Conservation (phyloP, 1,284 basidiomycete genomes). For the Malassezia dermatis region DNA sequence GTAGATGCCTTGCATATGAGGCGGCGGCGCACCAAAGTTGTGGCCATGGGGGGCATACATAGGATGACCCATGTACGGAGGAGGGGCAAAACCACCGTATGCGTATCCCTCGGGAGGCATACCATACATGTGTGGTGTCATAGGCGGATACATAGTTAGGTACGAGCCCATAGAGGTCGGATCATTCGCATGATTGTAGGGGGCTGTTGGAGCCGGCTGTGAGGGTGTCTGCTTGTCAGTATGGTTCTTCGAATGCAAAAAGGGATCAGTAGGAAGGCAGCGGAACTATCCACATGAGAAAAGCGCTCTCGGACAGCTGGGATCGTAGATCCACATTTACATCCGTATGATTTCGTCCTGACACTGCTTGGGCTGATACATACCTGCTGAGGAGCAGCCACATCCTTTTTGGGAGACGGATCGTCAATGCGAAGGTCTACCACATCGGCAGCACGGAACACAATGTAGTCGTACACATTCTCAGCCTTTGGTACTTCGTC, state of each 20-base stretch:
- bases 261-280: constrained; percentile 62
- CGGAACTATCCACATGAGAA: constrained; percentile 60
- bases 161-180: background rate
- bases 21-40: constrained; percentile 19
- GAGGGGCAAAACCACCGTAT: background rate
- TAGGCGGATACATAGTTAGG: constrained; percentile 1
- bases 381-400: background rate
- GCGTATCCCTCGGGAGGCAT: constrained; percentile 3
- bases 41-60: background rate
- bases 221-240: constrained; percentile 3
- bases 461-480: constrained; percentile 53
- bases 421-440: constrained; percentile 49
- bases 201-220: background rate
- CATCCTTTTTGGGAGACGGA: constrained; percentile 30
- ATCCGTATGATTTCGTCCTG: constrained; percentile 56
- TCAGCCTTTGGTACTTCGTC: constrained; percentile 48
- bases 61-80: background rate
- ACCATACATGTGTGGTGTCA: constrained; percentile 11
- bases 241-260: constrained; percentile 5
- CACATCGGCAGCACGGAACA: constrained; percentile 49
- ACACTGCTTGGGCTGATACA: background rate
- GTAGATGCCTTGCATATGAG: constrained; percentile 20
- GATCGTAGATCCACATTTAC: constrained; percentile 54
- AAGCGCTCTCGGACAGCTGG: constrained; percentile 60
- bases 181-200: background rate